Conservation (phyloP, 768 basidiomycete genomes). For the Erythrobasidium yunnanense region DNA sequence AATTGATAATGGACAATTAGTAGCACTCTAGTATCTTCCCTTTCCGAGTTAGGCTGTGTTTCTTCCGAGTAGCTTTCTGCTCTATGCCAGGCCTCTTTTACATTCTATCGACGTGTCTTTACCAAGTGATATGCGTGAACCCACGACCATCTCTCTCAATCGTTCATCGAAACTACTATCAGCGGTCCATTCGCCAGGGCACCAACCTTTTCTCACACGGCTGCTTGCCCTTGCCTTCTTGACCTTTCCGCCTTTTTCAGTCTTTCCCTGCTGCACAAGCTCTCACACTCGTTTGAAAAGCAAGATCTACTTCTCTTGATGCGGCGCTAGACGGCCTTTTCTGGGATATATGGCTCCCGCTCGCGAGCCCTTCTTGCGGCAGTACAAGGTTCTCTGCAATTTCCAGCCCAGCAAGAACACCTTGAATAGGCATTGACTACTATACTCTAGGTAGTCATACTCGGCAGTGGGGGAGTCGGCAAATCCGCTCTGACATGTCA, state of each 20-base stretch:
- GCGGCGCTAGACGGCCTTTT: not conserved
- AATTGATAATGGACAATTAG: not conserved
- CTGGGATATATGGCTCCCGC: not conserved
- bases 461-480: slow-evolving; percentile 13
- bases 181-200: not conserved
- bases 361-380: not conserved
- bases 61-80: too few species aligned
- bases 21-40: not conserved
- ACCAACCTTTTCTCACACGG: not conserved
- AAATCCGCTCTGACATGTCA: slow-evolving; percentile 23
- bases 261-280: too few species aligned
- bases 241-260: too few species aligned
- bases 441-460: not conserved
- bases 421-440: too few species aligned
- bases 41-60: not conserved
- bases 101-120: not conserved
- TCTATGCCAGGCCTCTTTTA: too few species aligned
- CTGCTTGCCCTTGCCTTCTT: not conserved
- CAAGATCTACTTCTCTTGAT: not conserved
- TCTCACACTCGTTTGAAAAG: not conserved
- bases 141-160: too few species aligned
- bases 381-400: not conserved
- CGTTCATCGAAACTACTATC: not conserved
- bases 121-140: not conserved
- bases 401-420: not conserved